Conservation (phyloP, 1,139 yeast genomes). For the Yamadazyma kanchanaburiensis region DNA sequence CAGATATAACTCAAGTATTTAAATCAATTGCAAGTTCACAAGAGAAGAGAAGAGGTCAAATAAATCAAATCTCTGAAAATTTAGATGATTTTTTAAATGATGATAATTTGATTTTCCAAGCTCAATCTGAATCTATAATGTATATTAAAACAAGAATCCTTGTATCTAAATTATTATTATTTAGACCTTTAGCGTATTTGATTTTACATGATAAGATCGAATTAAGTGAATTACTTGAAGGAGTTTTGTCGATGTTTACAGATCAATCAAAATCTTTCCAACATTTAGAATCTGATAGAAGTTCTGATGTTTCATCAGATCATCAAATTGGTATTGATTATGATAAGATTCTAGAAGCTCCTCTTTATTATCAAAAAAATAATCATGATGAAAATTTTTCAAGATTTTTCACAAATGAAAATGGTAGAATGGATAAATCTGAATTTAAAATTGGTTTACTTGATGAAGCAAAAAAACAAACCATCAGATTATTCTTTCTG, state of each 20-base stretch:
- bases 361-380: conserved; percentile 24
- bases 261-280: conserved; percentile 5
- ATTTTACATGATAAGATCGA: conserved; percentile 30
- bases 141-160: conserved; percentile 38
- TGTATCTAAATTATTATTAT: conserved; percentile 28
- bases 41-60: conserved; percentile 13
- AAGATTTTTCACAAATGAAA: conserved; percentile 19
- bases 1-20: conserved; percentile 31
- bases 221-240: conserved; percentile 22
- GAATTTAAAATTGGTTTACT: conserved; percentile 14
- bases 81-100: conserved; percentile 35
- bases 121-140: conserved; percentile 39
- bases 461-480: conserved; percentile 18
- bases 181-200: conserved; percentile 36
- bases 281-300: conserved; percentile 9
- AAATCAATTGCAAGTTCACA: conserved; percentile 25
- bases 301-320: conserved; percentile 7
- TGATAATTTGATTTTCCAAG: conserved; percentile 30
- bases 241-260: conserved; percentile 18
- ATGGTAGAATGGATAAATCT: conserved; percentile 4
- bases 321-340: conserved; percentile 19
- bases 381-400: conserved; percentile 35
- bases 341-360: conserved; percentile 27
- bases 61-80: conserved; percentile 15
- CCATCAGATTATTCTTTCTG: conserved; percentile 23